Percentiles rank a stretch among this genome's conserved stretches.
phyloP scores from a whole-genome alignment of 176 grass and related monocot species.

The Carex scoparia region DNA sequence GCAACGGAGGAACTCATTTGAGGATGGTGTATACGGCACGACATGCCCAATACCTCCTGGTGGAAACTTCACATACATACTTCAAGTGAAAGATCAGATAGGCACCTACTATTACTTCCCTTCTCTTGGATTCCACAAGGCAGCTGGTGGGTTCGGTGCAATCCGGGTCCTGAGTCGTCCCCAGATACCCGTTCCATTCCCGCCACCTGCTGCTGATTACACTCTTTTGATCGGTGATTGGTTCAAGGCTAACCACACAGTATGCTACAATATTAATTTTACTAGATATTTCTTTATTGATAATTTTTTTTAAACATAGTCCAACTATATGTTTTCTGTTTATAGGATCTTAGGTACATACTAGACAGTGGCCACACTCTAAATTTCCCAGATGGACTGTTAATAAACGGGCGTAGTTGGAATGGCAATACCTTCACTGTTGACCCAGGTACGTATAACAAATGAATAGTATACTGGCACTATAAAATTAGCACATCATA shows the following conservation, averaged over 20 bases:
- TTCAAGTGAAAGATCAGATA: slow-evolving; percentile 94
- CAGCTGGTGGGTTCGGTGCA: slow-evolving; percentile 80
- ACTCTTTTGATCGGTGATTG: slow-evolving; percentile 73
- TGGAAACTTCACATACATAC: slow-evolving; percentile 78
- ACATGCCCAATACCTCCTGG: slow-evolving; percentile 86
- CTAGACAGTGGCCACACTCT: slow-evolving; percentile 63
- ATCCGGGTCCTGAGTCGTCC: slow-evolving; percentile 79
- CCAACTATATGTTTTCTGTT: not conserved
- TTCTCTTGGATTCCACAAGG: slow-evolving; percentile 90
- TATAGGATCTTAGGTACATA: slow-evolving; percentile 55
- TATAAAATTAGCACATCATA: slow-evolving; percentile 3
- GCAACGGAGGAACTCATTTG: slow-evolving; percentile 79
- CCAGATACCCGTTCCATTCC: slow-evolving; percentile 78
- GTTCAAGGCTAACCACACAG: slow-evolving; percentile 87
- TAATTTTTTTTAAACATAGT: not conserved
- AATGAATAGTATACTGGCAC: not conserved
- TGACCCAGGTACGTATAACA: slow-evolving; percentile 33
- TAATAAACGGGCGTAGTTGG: slow-evolving; percentile 58
- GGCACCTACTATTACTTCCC: slow-evolving; percentile 96
- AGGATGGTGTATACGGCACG: slow-evolving; percentile 80
- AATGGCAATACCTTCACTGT: slow-evolving; percentile 67
- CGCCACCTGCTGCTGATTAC: slow-evolving; percentile 75
- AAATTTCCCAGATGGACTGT: slow-evolving; percentile 52
- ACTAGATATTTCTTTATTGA: not conserved
- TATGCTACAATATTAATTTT: slow-evolving; percentile 13